Conservation (phyloP, 2,329 filamentous ascomycete species). For the Aspergillus ibericus region DNA sequence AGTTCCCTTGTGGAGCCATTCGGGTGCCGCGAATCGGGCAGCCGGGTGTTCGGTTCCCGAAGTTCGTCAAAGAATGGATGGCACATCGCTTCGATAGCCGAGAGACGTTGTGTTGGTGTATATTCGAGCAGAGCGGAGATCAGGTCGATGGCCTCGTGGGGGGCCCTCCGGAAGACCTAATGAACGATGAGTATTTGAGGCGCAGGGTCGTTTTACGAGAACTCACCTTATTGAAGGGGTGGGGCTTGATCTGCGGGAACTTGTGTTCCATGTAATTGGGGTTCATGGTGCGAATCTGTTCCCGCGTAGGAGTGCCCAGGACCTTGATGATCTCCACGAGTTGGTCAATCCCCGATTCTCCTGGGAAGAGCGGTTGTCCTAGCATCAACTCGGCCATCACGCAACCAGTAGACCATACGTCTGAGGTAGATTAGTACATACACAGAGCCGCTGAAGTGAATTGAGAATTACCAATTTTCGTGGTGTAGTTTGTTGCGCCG, state of each 20-base stretch:
- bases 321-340: conserved; percentile 99
- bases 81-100: conserved; percentile 93
- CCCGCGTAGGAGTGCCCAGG: conserved; percentile 89
- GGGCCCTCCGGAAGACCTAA: conserved; percentile 92
- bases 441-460: neutral
- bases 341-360: conserved; percentile 97
- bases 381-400: conserved; percentile 99
- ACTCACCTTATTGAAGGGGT: conserved; percentile 90
- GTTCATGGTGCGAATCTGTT: conserved; percentile 99
- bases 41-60: conserved; percentile 81
- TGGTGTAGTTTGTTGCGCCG: conserved; percentile 98
- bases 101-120: conserved; percentile 91
- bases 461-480: conserved; percentile 83
- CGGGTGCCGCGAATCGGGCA: conserved; percentile 91
- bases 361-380: conserved; percentile 94
- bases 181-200: conserved; percentile 20
- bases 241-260: conserved; percentile 99
- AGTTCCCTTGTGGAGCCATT: conserved; percentile 78
- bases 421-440: conserved; percentile 49
- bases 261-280: conserved; percentile 99
- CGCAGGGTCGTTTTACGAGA: neutral
- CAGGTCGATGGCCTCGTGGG: conserved; percentile 87
- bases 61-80: conserved; percentile 99
- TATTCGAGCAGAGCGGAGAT: conserved; percentile 95
- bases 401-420: conserved; percentile 98